These are phyloP conservation scores for Debaryomyces robertsiae DNA, from an alignment of 1,139 yeast genomes.

Conservation along the genomic window DNA sequence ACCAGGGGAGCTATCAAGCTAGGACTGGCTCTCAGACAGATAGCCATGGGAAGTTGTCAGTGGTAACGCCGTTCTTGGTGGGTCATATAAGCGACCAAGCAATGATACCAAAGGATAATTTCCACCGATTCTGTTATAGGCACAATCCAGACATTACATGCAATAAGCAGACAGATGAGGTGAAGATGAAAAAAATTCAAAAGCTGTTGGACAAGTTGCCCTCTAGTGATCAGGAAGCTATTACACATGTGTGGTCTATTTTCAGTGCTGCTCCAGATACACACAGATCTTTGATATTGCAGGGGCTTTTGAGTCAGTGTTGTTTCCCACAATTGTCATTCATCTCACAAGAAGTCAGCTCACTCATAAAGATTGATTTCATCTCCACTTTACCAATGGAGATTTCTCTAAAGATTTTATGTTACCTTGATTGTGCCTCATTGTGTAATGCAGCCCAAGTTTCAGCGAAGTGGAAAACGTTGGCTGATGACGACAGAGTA, in stretches of 20 bases:
- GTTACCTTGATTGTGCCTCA: slow-evolving; percentile 88
- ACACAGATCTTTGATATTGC: slow-evolving; percentile 73
- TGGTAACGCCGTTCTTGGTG: slow-evolving; percentile 48
- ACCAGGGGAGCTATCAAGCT: neutral
- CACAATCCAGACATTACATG: slow-evolving; percentile 86
- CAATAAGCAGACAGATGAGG: slow-evolving; percentile 70
- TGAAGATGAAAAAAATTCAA: slow-evolving; percentile 64
- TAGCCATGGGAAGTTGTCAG: slow-evolving; percentile 25
- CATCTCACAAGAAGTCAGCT: slow-evolving; percentile 75
- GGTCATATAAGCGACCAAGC: slow-evolving; percentile 48
- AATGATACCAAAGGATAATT: slow-evolving; percentile 50
- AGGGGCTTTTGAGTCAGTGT: slow-evolving; percentile 85
- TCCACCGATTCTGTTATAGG: slow-evolving; percentile 77
- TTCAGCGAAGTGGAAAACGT: slow-evolving; percentile 75
- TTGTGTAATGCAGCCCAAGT: slow-evolving; percentile 94
- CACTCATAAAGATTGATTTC: slow-evolving; percentile 84
- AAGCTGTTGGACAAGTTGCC: slow-evolving; percentile 59
- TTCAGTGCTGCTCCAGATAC: slow-evolving; percentile 70
- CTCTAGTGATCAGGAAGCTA: slow-evolving; percentile 66
- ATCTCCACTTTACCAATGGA: slow-evolving; percentile 84
- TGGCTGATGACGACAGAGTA: slow-evolving; percentile 95
- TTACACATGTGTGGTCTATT: slow-evolving; percentile 76
- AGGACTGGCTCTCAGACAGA: neutral
- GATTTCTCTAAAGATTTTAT: slow-evolving; percentile 76
- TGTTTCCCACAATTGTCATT: slow-evolving; percentile 93